phyloP scores from a whole-genome alignment of 2,329 filamentous ascomycete genomes.

The Thelonectria olida region DNA sequence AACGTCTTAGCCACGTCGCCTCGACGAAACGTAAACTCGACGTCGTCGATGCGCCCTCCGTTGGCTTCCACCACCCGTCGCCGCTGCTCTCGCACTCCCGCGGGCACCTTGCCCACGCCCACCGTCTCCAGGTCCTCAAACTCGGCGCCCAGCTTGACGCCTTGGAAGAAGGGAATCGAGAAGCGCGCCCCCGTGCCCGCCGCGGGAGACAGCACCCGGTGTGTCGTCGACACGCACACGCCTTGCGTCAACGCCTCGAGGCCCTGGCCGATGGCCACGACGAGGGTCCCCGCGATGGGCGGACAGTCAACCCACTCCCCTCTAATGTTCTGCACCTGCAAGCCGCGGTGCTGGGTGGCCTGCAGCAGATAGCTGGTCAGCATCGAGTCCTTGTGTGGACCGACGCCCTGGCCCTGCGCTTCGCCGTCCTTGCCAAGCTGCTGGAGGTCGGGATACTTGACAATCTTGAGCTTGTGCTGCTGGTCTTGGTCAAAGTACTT shows the following conservation, averaged over 20 bases:
- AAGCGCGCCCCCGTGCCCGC: conserved; percentile 77
- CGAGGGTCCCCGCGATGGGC: conserved; percentile 78
- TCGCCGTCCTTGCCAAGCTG: conserved; percentile 60
- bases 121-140: conserved; percentile 79
- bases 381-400: conserved; percentile 88
- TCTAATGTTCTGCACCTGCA: conserved; percentile 83
- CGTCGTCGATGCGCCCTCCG: conserved; percentile 72
- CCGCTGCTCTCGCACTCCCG: conserved; percentile 69
- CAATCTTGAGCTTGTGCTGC: conserved; percentile 91
- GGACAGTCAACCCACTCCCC: conserved; percentile 87
- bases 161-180: conserved; percentile 89
- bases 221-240: conserved; percentile 84
- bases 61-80: conserved; percentile 65
- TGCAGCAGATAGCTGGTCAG: conserved; percentile 84
- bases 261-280: conserved; percentile 88
- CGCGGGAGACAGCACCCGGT: conserved; percentile 79
- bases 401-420: conserved; percentile 68
- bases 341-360: conserved; percentile 76
- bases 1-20: conserved; percentile 73
- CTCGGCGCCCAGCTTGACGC: conserved; percentile 79
- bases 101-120: conserved; percentile 67
- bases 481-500: conserved; percentile 79
- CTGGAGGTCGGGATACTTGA: conserved; percentile 82
- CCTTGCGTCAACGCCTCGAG: conserved; percentile 86
- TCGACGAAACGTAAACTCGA: conserved; percentile 85